These are phyloP conservation scores for Starmerella asiatica DNA, from an alignment of 805 yeast species.

Conservation along the genomic window DNA sequence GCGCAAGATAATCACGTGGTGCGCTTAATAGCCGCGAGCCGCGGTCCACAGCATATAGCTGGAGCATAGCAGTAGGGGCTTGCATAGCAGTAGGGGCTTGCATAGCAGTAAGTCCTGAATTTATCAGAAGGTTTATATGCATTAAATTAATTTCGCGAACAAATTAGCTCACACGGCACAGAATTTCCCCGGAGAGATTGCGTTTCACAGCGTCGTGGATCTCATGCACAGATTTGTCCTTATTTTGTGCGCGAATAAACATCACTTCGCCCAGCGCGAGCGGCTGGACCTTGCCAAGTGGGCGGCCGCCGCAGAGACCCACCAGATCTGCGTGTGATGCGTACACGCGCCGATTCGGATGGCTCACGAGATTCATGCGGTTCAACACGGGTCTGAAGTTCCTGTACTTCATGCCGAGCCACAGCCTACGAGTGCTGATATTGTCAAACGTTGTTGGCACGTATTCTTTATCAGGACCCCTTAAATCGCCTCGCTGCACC, in stretches of 20 bases:
- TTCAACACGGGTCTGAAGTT: constrained; percentile 64
- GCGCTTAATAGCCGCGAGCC: too few species aligned
- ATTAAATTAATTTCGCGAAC: too few species aligned
- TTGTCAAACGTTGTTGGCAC: constrained; percentile 72
- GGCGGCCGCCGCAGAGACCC: constrained; percentile 60
- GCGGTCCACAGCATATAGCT: too few species aligned
- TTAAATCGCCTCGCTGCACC: constrained; percentile 67
- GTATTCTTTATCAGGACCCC: constrained; percentile 59
- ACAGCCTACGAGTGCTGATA: constrained; percentile 68
- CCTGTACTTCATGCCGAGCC: constrained; percentile 86
- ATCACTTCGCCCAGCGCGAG: constrained; percentile 81
- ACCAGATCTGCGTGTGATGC: constrained; percentile 52
- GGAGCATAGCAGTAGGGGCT: too few species aligned
- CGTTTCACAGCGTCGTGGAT: constrained; percentile 75
- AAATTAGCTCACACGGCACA: constrained; percentile 44
- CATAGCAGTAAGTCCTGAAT: constrained; percentile 1
- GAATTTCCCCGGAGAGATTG: constrained; percentile 58
- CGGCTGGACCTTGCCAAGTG: constrained; percentile 64
- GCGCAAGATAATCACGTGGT: too few species aligned
- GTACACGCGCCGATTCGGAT: constrained; percentile 66
- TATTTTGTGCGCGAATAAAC: constrained; percentile 41
- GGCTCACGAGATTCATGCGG: constrained; percentile 59
- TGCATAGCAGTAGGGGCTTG: too few species aligned
- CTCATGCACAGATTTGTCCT: constrained; percentile 47
- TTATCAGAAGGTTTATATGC: not conserved